phyloP scores from a whole-genome alignment of 768 basidiomycete genomes.

The Russula brevipes region DNA sequence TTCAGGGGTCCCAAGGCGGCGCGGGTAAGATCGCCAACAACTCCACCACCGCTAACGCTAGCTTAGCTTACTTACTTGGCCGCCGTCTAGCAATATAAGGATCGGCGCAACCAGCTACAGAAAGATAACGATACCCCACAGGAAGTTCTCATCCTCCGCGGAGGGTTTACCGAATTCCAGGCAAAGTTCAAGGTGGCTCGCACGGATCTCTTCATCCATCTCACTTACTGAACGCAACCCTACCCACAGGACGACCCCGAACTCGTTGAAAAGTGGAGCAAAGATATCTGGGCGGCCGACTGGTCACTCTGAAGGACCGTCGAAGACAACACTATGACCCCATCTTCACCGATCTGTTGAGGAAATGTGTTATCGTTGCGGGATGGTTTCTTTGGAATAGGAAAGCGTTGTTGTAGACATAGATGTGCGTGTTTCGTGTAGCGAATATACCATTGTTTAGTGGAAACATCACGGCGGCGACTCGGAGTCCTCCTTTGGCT shows the following conservation, averaged over 20 bases:
- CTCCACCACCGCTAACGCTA: not conserved
- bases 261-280: constrained; percentile 75
- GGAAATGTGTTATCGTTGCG: not conserved
- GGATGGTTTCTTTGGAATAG: not conserved
- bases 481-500: constrained; percentile 35
- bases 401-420: constrained; percentile 2
- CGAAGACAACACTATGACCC: not conserved
- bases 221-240: not conserved
- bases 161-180: constrained; percentile 72
- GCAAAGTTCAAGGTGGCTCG: constrained; percentile 52
- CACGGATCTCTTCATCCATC: constrained; percentile 7
- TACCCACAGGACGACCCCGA: constrained; percentile 51
- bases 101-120: constrained; percentile 58
- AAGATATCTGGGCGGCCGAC: constrained; percentile 53
- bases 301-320: constrained; percentile 27
- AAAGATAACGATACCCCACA: constrained; percentile 44
- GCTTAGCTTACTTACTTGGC: constrained; percentile 14
- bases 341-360: not conserved
- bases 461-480: not conserved
- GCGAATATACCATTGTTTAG: constrained; percentile 16
- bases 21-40: constrained; percentile 40
- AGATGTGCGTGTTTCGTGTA: constrained; percentile 8
- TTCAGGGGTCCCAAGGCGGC: constrained; percentile 75
- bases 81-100: constrained; percentile 39
- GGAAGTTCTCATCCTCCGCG: constrained; percentile 59